Evolutionary conservation across 1,139 yeast species (phyloP).

Genomic region (Kurtzmaniella natalensis): DNA sequence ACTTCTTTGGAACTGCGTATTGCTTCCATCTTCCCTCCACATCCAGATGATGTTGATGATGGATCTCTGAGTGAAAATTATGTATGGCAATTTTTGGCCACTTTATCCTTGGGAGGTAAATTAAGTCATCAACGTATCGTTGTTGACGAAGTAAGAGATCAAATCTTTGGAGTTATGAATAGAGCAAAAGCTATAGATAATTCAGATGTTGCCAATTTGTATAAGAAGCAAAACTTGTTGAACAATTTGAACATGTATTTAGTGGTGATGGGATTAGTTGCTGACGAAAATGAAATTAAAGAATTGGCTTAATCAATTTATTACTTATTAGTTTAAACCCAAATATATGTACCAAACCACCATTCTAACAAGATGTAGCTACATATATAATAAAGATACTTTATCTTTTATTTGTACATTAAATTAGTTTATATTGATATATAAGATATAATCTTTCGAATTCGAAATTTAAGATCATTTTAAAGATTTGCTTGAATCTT

Average conservation of each 20-base stretch:
- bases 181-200: constrained; percentile 68
- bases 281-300: constrained; percentile 63
- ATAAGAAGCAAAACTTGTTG: constrained; percentile 61
- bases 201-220: constrained; percentile 49
- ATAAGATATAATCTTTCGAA: too few species aligned
- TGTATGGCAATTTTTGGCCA: constrained; percentile 96
- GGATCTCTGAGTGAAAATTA: constrained; percentile 60
- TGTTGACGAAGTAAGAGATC: constrained; percentile 92
- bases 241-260: constrained; percentile 86
- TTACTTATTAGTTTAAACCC: too few species aligned
- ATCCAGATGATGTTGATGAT: constrained; percentile 51
- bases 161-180: constrained; percentile 84
- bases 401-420: too few species aligned
- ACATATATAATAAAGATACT: too few species aligned
- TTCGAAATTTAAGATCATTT: too few species aligned
- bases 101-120: constrained; percentile 88
- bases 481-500: too few species aligned
- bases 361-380: too few species aligned
- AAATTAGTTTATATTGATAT: too few species aligned
- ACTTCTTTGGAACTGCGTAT: constrained; percentile 76
- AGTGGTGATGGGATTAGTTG: constrained; percentile 95
- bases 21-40: constrained; percentile 78
- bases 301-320: constrained; percentile 24
- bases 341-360: too few species aligned
- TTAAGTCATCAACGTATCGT: constrained; percentile 90